These are phyloP conservation scores for Macrophomina phaseolina DNA, from an alignment of 2,329 filamentous ascomycete species.

Conservation along the genomic window DNA sequence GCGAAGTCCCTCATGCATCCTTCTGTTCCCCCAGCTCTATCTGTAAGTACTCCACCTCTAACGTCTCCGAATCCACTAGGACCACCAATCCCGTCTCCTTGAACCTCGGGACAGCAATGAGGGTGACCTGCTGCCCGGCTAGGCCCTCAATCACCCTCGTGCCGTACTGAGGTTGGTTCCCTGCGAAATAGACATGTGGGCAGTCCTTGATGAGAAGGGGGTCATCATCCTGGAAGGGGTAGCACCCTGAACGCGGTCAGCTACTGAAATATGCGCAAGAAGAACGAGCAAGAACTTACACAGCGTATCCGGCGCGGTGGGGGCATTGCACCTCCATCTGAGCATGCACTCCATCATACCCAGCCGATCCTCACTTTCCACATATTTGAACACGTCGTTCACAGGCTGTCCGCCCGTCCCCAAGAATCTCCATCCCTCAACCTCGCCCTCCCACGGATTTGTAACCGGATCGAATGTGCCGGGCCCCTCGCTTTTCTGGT, in stretches of 20 bases:
- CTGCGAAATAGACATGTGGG: slow-evolving; percentile 90
- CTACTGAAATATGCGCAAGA: neutral
- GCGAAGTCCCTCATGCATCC: slow-evolving; percentile 31
- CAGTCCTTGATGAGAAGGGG: slow-evolving; percentile 85
- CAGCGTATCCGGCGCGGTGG: slow-evolving; percentile 93
- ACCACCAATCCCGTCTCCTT: slow-evolving; percentile 78
- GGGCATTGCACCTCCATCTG: slow-evolving; percentile 87
- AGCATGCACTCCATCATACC: slow-evolving; percentile 95
- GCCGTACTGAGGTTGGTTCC: slow-evolving; percentile 80
- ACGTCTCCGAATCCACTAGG: slow-evolving; percentile 81
- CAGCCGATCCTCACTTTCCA: slow-evolving; percentile 65
- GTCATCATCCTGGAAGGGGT: slow-evolving; percentile 93
- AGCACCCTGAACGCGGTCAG: slow-evolving; percentile 69
- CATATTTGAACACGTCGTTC: slow-evolving; percentile 91
- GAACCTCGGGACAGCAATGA: slow-evolving; percentile 87
- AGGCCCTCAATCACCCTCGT: slow-evolving; percentile 70
- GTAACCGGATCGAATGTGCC: slow-evolving; percentile 89
- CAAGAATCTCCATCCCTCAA: slow-evolving; percentile 88
- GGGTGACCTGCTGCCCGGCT: slow-evolving; percentile 71
- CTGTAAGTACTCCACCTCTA: slow-evolving; percentile 73
- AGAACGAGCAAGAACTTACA: slow-evolving; percentile 64
- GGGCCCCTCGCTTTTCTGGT: slow-evolving; percentile 42
- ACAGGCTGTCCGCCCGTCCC: slow-evolving; percentile 92
- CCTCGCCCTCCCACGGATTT: slow-evolving; percentile 89
- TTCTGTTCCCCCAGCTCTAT: slow-evolving; percentile 17